Base-by-base conservation (phyloP, 2,329 filamentous ascomycete genomes). In the Lachnellula subtilissima region DNA sequence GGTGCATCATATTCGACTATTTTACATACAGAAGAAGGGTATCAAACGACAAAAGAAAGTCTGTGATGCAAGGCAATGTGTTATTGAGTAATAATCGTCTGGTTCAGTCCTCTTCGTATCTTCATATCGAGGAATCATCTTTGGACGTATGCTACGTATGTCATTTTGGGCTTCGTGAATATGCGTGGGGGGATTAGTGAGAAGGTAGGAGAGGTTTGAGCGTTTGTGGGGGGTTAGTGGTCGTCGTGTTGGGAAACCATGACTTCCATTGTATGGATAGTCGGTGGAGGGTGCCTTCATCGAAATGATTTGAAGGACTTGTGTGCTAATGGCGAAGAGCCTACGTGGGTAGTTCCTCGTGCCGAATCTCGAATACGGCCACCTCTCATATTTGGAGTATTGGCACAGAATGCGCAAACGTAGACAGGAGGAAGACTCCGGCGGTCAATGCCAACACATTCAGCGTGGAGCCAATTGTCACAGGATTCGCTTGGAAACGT, bases 391-490 rank as follows among this genome's bases (percentile, higher is more conserved):
- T 78, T 81, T 1, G 82, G 79, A 8, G 82, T 84, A 61, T 84
- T 79, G 19, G 80, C 79, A 65, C 84, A 87, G 59, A 82, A 86
- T 1, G 79, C 77, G 65, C 84, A 87, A 37, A 86, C 81, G 62
- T 86, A 87, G 5, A 86, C 80, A 12, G 76, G 75, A 5, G 83
- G 81, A 62, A 82, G 76, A n/a, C 76, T 65, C 55, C 78, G 75
- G 48, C 76, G 76, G 47, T 77, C 79, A 59, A 86, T 80, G 59
- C 83, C 82, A 63, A 85, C 76, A 66, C 84, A 87, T 55, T 75
- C 76, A n/a, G 80, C 82, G 66, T 87, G 84, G 32, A 86, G 78
- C 77, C 79, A 84, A 74, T 84, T 79, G 64, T 86, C 83, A 66
- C 84, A 87, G 23, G 81, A 83, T 71, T 85, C 79, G 64, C 83